phyloP scores from a whole-genome alignment of 768 basidiomycete genomes.

The Lactarius deliciosus region DNA sequence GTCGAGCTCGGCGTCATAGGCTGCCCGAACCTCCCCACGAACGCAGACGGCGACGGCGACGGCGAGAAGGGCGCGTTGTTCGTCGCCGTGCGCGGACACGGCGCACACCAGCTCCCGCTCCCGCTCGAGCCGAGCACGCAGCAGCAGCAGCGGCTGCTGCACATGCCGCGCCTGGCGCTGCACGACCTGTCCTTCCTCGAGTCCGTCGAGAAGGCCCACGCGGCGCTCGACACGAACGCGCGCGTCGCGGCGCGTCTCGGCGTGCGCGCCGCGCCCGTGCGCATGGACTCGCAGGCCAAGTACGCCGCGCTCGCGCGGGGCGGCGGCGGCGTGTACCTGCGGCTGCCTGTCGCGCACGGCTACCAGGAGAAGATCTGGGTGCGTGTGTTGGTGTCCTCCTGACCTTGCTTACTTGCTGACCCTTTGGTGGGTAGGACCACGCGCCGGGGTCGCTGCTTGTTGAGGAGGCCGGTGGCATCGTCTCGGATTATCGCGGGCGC shows the following conservation, averaged over 20 bases:
- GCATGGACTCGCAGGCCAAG: slow-evolving; percentile 98
- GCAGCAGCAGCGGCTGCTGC: slow-evolving; percentile 37
- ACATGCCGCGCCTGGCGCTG: slow-evolving; percentile 51
- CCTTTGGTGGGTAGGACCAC: slow-evolving; percentile 64
- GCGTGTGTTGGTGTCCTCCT: slow-evolving; percentile 23
- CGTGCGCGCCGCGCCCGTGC: slow-evolving; percentile 61
- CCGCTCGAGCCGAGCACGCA: slow-evolving; percentile 29
- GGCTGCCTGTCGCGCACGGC: slow-evolving; percentile 73
- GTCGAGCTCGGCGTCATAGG: slow-evolving; percentile 59
- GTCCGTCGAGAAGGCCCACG: slow-evolving; percentile 89
- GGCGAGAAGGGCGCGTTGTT: slow-evolving; percentile 70
- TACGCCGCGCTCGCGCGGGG: slow-evolving; percentile 85
- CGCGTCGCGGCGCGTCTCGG: slow-evolving; percentile 65
- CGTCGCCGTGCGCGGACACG: slow-evolving; percentile 82
- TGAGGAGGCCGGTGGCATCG: slow-evolving; percentile 85
- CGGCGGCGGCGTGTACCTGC: slow-evolving; percentile 59
- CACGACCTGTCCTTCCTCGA: slow-evolving; percentile 73
- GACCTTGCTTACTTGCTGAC: no score
- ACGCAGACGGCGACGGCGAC: no score
- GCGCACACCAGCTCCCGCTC: slow-evolving; percentile 70
- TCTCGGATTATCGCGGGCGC: slow-evolving; percentile 79
- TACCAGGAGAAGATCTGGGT: slow-evolving; percentile 99
- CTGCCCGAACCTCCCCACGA: slow-evolving; percentile 80
- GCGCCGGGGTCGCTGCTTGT: slow-evolving; percentile 84
- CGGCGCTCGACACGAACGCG: slow-evolving; percentile 83